Percentiles rank a stretch among this genome's conserved stretches.
Evolutionary conservation across 2,329 filamentous ascomycete genomes (phyloP).

Genomic region (Laburnicola sp.): DNA sequence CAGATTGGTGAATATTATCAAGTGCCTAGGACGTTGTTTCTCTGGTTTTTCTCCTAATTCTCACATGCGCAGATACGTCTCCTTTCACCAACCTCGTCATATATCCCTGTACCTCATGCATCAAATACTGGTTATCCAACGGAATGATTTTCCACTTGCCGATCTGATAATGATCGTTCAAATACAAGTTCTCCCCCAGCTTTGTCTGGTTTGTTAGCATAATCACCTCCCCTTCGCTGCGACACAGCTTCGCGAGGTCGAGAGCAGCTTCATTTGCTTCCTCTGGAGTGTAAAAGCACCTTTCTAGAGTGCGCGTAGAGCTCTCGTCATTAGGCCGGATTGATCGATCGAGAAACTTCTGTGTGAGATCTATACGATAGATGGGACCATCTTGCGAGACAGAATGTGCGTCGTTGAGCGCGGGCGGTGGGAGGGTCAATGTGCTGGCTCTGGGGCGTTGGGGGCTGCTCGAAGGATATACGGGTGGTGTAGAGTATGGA

Average conservation of each 20-base stretch:
- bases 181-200: not conserved
- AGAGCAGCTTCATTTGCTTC: not conserved
- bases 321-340: not conserved
- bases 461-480: not conserved
- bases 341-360: too few relatives aligned
- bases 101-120: not conserved
- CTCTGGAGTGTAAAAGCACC: not conserved
- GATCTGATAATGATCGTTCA: not conserved
- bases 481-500: not conserved
- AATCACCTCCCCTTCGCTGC: not conserved
- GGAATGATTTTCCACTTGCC: not conserved
- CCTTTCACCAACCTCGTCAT: not conserved
- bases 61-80: not conserved
- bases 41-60: not conserved
- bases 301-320: not conserved
- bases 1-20: too few relatives aligned
- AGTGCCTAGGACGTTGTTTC: too few relatives aligned
- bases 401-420: too few relatives aligned
- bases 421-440: not conserved
- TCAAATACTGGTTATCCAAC: not conserved
- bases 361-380: too few relatives aligned
- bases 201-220: not conserved
- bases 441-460: not conserved
- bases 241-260: not conserved
- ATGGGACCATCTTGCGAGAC: too few relatives aligned